Conservation (phyloP, 2,329 filamentous ascomycete genomes). For the Monascus ruber region DNA sequence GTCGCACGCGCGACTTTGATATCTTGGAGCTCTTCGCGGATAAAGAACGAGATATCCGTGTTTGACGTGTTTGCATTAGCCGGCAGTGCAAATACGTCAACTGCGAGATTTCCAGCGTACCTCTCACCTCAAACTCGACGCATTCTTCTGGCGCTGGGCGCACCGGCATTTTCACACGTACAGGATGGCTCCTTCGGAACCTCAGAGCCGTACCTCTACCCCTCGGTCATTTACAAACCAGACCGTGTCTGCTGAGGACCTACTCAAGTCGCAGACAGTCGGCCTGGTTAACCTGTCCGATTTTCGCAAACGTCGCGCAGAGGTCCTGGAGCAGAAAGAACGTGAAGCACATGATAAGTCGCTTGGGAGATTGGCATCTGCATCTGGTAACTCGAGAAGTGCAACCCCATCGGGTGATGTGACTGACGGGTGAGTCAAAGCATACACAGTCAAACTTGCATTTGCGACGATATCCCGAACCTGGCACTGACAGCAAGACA, state of each 20-base stretch:
- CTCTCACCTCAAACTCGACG: too few relatives aligned
- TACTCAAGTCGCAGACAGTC: conserved; percentile 75
- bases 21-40: too few relatives aligned
- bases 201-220: conserved; percentile 31
- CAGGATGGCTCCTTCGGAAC: conserved; percentile 17
- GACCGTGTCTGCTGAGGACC: conserved; percentile 64
- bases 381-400: conserved; percentile 36
- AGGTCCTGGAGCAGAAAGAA: conserved; percentile 85
- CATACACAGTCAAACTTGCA: background rate
- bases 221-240: conserved; percentile 57
- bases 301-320: conserved; percentile 89
- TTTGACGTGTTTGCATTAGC: too few relatives aligned
- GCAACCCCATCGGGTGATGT: conserved; percentile 39
- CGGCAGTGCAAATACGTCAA: too few relatives aligned
- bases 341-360: conserved; percentile 61
- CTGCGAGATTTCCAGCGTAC: too few relatives aligned
- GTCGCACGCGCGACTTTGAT: too few relatives aligned
- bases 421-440: conserved; percentile 47
- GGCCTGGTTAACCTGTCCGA: conserved; percentile 86
- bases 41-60: too few relatives aligned
- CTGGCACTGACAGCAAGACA: conserved; percentile 35
- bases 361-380: conserved; percentile 30
- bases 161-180: background rate
- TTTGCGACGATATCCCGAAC: conserved; percentile 1
- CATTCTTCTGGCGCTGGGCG: too few relatives aligned